These are phyloP conservation scores for Blumeria hordei DNA, from an alignment of 2,329 filamentous ascomycete species.

Conservation along the genomic window DNA sequence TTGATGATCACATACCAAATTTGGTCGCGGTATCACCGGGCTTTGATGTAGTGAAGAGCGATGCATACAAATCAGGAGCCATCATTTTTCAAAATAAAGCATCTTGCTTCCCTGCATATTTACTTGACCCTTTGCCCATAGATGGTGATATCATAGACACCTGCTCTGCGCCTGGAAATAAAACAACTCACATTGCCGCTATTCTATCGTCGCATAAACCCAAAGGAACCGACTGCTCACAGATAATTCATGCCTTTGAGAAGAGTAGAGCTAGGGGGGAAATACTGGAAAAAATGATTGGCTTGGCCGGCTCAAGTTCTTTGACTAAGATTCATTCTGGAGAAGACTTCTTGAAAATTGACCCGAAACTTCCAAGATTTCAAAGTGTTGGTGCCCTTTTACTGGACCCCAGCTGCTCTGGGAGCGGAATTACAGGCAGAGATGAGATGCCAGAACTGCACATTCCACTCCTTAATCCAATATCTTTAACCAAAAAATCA, in stretches of 20 bases:
- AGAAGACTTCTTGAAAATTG: constrained; percentile 60
- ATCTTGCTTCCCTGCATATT: constrained; percentile 83
- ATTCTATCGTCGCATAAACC: constrained; percentile 26
- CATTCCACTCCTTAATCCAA: constrained; percentile 22
- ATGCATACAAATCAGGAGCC: constrained; percentile 49
- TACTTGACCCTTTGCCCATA: constrained; percentile 43
- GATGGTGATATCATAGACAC: constrained; percentile 72
- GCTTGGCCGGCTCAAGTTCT: constrained; percentile 42
- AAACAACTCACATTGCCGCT: constrained; percentile 79
- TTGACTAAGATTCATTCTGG: constrained; percentile 45
- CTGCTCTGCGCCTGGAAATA: constrained; percentile 88
- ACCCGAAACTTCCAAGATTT: constrained; percentile 38
- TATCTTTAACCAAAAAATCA: constrained; percentile 2
- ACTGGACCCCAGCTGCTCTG: constrained; percentile 84
- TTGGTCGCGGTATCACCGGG: constrained; percentile 54
- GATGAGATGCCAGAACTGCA: constrained; percentile 51
- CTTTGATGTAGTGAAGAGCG: constrained; percentile 45
- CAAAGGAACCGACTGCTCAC: constrained; percentile 11
- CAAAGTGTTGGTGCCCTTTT: constrained; percentile 55
- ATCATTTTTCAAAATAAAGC: constrained; percentile 92
- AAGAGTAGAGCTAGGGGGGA: constrained; percentile 46
- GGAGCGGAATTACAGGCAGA: constrained; percentile 77
- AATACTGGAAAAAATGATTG: constrained; percentile 67
- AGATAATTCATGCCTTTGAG: constrained; percentile 54
- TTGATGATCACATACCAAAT: constrained; percentile 68